phyloP scores from a whole-genome alignment of 768 basidiomycete species.

The Cystobasidium tubakii region DNA sequence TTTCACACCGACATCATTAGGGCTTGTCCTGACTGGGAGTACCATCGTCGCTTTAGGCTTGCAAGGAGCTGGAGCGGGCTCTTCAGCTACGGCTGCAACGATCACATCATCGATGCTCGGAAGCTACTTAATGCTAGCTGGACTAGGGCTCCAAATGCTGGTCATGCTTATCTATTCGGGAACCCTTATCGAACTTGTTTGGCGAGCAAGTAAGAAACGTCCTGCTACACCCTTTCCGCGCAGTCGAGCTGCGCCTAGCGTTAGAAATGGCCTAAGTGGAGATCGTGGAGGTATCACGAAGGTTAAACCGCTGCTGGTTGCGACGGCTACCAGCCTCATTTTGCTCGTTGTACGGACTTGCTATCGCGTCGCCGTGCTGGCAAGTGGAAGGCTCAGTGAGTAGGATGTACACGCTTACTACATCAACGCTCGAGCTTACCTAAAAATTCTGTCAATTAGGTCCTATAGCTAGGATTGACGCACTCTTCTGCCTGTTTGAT shows the following conservation, averaged over 20 bases:
- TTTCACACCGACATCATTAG: neutral
- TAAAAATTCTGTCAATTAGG: neutral
- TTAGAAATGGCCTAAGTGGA: neutral
- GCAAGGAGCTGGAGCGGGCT: neutral
- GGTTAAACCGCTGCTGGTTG: constrained; percentile 74
- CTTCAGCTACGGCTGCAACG: neutral
- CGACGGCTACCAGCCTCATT: constrained; percentile 52
- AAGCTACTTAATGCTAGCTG: neutral
- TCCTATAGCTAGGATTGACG: neutral
- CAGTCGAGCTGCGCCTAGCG: neutral
- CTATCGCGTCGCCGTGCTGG: neutral
- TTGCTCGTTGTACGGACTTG: constrained; percentile 7
- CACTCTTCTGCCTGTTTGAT: neutral
- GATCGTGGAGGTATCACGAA: constrained; percentile 61
- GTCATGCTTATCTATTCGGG: neutral
- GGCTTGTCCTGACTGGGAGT: neutral
- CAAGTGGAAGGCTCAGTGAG: neutral
- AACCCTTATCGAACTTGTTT: neutral
- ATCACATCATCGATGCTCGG: neutral
- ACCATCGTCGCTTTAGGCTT: neutral
- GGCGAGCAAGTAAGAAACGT: neutral
- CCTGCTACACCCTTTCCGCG: neutral
- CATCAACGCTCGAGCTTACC: neutral
- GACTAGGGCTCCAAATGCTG: neutral
- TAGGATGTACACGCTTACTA: neutral